Evolutionary conservation across 2,329 filamentous ascomycete genomes (phyloP), one percentile per base, ranked within the genome.

Genomic region (Scedosporium minutisporum): DNA sequence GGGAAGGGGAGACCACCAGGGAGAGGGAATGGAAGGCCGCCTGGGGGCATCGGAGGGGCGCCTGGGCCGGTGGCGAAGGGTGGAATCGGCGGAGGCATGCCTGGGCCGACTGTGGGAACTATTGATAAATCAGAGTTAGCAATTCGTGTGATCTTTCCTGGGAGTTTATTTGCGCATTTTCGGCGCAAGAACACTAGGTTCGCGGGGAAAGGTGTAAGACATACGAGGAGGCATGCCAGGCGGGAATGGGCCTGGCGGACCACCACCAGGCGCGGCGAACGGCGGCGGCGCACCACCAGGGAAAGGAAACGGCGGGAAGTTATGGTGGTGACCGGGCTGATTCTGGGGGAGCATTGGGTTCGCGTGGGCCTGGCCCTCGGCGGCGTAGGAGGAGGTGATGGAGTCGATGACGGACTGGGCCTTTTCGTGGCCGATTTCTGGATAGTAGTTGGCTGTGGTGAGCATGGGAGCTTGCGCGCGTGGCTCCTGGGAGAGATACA

Each of bases 321-420:
- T 73, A 66, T 76, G 74, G 68, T 75, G 75, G 25, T 78, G 78
- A 66, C 82, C 81, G 59, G 84, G 84, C 72, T 87, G 87, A 75
- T 87, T 87, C 71, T 87, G 84, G 10, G 81, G 83, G 58, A 93
- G 85, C 86, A 95, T 91, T 60, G 90, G 93, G 75, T 96, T 97
- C 65, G 86, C 86, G 71, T 87, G 86, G 66, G 88, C 87, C 75
- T 97, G 92, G 70, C 95, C 95, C 78, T 96, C 95, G 68, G 91
- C 92, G 66, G 90, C 91, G 78, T 99, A 97, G 46, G 93, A 96
- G 53, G 87, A 91, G 51, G 95, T 97, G 76, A 99, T 99, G 69
- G 89, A 93, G 79, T 99, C 95, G 74, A 99, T 99, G 69, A 99
- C 95, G 59, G 90, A 95, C 77, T 99, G 95, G 64, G 95, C 93